Evolutionary conservation across 129 eudicot genomes (phyloP), one percentile per base, ranked within the genome.

Genomic region (Lactuca saligna): DNA sequence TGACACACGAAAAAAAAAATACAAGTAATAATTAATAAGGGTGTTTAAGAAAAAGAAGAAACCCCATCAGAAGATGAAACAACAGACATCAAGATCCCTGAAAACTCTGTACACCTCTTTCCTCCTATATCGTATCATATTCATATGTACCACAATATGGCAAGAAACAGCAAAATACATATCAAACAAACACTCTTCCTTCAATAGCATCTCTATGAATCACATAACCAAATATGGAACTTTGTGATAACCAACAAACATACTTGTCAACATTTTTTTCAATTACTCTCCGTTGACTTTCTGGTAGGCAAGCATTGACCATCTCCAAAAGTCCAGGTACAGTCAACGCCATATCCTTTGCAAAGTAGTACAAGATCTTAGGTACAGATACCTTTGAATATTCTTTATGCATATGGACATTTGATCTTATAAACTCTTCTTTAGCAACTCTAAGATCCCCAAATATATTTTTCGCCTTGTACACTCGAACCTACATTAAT

Each of bases 401-500:
- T 79, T 83, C 89, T 74, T 87, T 87, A 59, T 84, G 82, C 54
- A 90, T 74, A 57, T 85, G 81, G 8, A 82, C 95, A 4, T 73
- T 82, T 61, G 91, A 81, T 63, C 58, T 83, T 74, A 90, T 78
- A 44, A 87, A 90, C 75, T 90, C 95, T 68, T 81, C 82, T 70
- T 81, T 84, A 17, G 97, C 97, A 39, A 87, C 35, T 75, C 80
- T 90, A 13, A 90, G 86, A 75, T 87, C 88, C 61, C 81, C 69
- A 61, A 87, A 90, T 37, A 87, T 75, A n/a, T 61, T 76, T 70
- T 76, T 81, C n/a, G 95, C 95, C 3, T 77, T 80, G 91, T 84
- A 90, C 37, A 84, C 76, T 34, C 91, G 84, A 56, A 90, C 87
- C 97, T 87, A 78, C 78, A 49, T 72, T 25, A 25, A 1, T 25